phyloP scores from a whole-genome alignment of 2,329 filamentous ascomycete genomes.

The Aspergillus intermedius region DNA sequence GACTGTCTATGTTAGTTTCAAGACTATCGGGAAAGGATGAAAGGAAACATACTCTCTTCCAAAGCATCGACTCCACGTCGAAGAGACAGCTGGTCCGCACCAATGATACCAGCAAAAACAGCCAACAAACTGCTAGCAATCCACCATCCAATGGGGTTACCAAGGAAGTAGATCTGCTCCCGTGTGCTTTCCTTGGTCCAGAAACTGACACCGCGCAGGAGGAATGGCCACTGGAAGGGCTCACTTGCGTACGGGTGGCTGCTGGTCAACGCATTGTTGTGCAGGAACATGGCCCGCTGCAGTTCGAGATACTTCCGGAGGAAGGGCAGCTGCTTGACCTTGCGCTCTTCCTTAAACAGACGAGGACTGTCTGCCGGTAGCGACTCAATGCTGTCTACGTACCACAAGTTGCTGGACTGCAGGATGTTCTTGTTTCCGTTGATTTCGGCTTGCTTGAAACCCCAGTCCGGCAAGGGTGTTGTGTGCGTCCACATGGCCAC shows the following conservation, averaged over 20 bases:
- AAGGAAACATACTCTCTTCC: slow-evolving; percentile 69
- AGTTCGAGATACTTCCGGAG: slow-evolving; percentile 92
- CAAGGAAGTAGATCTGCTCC: slow-evolving; percentile 97
- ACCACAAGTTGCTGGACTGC: slow-evolving; percentile 89
- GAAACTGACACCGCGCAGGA: slow-evolving; percentile 95
- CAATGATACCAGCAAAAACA: slow-evolving; percentile 85
- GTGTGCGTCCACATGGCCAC: slow-evolving; percentile 99
- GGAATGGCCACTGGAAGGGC: slow-evolving; percentile 96
- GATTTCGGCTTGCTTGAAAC: slow-evolving; percentile 94
- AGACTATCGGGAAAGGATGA: not conserved
- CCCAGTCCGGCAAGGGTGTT: slow-evolving; percentile 94
- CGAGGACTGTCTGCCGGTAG: slow-evolving; percentile 66
- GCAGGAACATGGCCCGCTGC: slow-evolving; percentile 97
- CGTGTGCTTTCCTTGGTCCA: slow-evolving; percentile 95
- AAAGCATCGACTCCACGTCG: slow-evolving; percentile 89
- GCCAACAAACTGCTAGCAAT: slow-evolving; percentile 84
- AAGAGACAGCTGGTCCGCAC: slow-evolving; percentile 87
- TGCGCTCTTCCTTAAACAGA: slow-evolving; percentile 65
- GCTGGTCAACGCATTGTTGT: slow-evolving; percentile 96
- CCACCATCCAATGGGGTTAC: slow-evolving; percentile 98
- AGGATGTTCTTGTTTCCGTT: slow-evolving; percentile 96
- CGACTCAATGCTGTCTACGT: slow-evolving; percentile 83
- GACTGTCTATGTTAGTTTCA: slow-evolving; percentile 19
- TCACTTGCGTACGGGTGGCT: slow-evolving; percentile 93
- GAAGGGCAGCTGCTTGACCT: slow-evolving; percentile 82